Conservation (phyloP, 1,284 basidiomycete species). For the Chalciporus piperatoides region DNA sequence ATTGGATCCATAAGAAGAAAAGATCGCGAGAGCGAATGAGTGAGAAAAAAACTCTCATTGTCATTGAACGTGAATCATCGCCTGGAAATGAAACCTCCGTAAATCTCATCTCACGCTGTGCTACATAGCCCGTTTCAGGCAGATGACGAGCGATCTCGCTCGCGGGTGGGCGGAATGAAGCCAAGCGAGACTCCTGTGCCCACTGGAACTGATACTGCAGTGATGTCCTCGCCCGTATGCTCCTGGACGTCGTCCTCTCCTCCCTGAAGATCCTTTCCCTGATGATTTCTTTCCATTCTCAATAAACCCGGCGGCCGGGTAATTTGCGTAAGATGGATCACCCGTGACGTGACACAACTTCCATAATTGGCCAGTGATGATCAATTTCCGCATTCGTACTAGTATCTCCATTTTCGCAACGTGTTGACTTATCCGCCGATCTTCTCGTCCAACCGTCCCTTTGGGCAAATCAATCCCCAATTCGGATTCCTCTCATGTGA, state of each 20-base stretch:
- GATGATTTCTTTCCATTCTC: constrained; percentile 14
- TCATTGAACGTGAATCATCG: neutral
- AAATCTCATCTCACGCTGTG: neutral
- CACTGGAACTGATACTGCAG: too few relatives aligned
- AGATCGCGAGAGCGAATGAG: too few relatives aligned
- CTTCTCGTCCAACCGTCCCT: constrained; percentile 27
- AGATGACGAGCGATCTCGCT: too few relatives aligned
- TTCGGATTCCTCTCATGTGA: constrained; percentile 3
- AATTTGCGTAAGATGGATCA: constrained; percentile 11
- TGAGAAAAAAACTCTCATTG: neutral
- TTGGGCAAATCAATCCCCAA: constrained; percentile 30
- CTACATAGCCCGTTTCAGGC: neutral
- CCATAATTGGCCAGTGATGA: constrained; percentile 28
- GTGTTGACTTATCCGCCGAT: constrained; percentile 36
- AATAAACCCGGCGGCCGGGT: constrained; percentile 16
- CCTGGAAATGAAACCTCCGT: neutral
- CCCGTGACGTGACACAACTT: constrained; percentile 1
- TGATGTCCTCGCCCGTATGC: neutral
- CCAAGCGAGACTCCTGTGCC: too few relatives aligned
- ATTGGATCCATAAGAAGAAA: neutral
- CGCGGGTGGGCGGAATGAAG: too few relatives aligned
- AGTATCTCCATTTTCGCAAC: constrained; percentile 13
- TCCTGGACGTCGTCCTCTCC: neutral
- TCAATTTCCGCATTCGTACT: constrained; percentile 23
- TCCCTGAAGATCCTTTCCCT: neutral